Evolutionary conservation across 2,329 filamentous ascomycete genomes (phyloP), one percentile per base, ranked within the genome.

Genomic region (Penicillium hesseltinei): DNA sequence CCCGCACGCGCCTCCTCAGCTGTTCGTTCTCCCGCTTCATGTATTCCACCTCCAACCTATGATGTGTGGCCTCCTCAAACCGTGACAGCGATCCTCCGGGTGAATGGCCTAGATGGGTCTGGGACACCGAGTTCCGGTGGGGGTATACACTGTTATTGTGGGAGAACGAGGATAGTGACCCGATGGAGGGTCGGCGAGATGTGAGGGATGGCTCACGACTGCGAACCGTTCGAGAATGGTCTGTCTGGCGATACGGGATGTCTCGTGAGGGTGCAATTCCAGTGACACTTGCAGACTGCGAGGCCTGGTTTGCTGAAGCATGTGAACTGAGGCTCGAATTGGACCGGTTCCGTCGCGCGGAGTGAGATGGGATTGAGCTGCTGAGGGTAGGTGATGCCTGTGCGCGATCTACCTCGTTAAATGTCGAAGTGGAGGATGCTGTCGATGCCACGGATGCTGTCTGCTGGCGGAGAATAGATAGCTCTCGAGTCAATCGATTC

Each of bases 401-500:
- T n/a, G 73, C 65, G 2, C 74, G 68, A 63, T 82, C 75, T 44
- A 76, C 69, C 48, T 84, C 82, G 44, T 80, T 78, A 56, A 81
- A 71, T 17, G 77, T 78, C 3, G 82, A 84, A 38, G 80, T 79
- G 10, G 82, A 82, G n/a, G 82, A 84, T 10, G 82, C 68, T 8
- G 83, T 87, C 9, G 83, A 86, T 48, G 84, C 83, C 29, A 86
- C 84, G 1, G 83, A 86, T 6, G 84, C 82, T 9, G 84, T 84
- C 69, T 85, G 84, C 25, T 85, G 83, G 57, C 92, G 89, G n/a
- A 97, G 85, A 51, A 91, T 81, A 17, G 88, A 88, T 36, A 97
- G 85, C 73, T 97, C 93, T 56, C 93, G 89, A 0, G 91, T 96
- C 33, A 97, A 82, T 35, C 93, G 91, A 77, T 97, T 97, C 59